These are phyloP conservation scores for Backusella australiensis DNA, from an alignment of 192 early-diverging fungal genomes.

Conservation along the genomic window DNA sequence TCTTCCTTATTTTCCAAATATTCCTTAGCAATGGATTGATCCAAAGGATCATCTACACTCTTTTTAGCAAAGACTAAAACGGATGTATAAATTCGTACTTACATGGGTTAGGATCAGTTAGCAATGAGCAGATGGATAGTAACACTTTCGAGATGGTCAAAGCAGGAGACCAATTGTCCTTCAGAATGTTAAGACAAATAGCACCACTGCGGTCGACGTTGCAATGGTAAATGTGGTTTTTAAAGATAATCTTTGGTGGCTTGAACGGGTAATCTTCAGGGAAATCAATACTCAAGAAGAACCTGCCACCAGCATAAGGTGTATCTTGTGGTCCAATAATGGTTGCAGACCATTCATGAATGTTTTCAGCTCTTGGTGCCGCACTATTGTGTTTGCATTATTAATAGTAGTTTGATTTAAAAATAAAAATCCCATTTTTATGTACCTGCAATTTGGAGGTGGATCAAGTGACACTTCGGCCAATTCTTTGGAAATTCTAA, in stretches of 20 bases:
- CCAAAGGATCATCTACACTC: conserved; percentile 81
- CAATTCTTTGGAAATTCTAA: conserved; percentile 93
- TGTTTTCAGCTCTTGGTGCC: conserved; percentile 91
- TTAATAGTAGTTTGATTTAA: too few species aligned
- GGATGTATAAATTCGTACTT: conserved; percentile 27
- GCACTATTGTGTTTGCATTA: conserved; percentile 51
- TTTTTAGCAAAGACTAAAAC: neutral
- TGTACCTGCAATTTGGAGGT: conserved; percentile 82
- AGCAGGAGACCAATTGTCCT: conserved; percentile 98
- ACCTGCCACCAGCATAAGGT: conserved; percentile 88
- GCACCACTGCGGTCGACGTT: conserved; percentile 89
- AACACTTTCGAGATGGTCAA: conserved; percentile 94
- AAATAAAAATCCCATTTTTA: too few species aligned
- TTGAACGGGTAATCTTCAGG: conserved; percentile 95
- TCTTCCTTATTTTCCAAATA: conserved; percentile 81
- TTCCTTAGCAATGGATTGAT: conserved; percentile 86
- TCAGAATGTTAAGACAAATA: conserved; percentile 94
- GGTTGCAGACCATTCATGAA: conserved; percentile 95
- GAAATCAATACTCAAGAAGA: conserved; percentile 91
- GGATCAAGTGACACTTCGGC: conserved; percentile 95
- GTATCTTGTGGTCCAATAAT: conserved; percentile 86
- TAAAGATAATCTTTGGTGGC: conserved; percentile 86
- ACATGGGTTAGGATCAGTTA: conserved; percentile 93
- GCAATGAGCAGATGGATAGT: conserved; percentile 86
- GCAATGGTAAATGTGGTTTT: conserved; percentile 97